Base-by-base conservation (phyloP, 2,329 filamentous ascomycete genomes). In the Colletotrichum sp. region DNA sequence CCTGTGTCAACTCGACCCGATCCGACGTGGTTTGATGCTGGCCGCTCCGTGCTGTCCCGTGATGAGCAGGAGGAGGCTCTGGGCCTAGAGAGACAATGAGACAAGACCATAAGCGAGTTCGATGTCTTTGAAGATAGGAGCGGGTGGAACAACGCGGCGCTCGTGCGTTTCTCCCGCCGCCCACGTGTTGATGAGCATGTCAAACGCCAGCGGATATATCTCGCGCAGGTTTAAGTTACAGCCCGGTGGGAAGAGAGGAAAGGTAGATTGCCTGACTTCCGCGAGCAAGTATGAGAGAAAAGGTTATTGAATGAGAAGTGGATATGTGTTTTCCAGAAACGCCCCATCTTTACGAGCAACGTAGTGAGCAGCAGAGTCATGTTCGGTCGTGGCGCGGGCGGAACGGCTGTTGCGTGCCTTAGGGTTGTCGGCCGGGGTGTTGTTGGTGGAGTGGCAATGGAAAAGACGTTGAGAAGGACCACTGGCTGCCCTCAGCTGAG, bases 271-370 rank as follows among this genome's bases (percentile, higher is more conserved):
- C 49, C 36, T 52, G 21, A 26, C 21, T 34, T 24, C 26, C 21
- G 24, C 36, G 30, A 44, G 62, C 55, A 59, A n/a, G 68, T 39
- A 72, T 72, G 60, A 59, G 49, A 57, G 24, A 64, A 71, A 75
- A 72, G 68, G 30, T 28, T 75, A 63, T 55, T 72, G 52, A 57
- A 72, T 67, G 62, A 75, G n/a, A 21, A 62, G 72, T 68, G 72
- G 72, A 63, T 66, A 75, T 26, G n/a, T n/a, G 62, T 44, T 67
- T 67, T 44, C 28, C 28, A 63, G 69, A 55, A 62, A 62, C 62
- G 72, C n/a, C 72, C 69, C 69, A 72, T 75, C 24, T 75, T 68
- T 67, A 75, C 63, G 72, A 75, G 72, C 26, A 52, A 52, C 8
- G n/a, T 55, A 30, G 52, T 67, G 60, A 57, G 68, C 59, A 62